A percentile compares a stretch with the other conserved stretches of the same genome.
These are phyloP conservation scores for Ocimum tenuiflorum DNA, from an alignment of 257 asterid species.

Conservation along the genomic window DNA sequence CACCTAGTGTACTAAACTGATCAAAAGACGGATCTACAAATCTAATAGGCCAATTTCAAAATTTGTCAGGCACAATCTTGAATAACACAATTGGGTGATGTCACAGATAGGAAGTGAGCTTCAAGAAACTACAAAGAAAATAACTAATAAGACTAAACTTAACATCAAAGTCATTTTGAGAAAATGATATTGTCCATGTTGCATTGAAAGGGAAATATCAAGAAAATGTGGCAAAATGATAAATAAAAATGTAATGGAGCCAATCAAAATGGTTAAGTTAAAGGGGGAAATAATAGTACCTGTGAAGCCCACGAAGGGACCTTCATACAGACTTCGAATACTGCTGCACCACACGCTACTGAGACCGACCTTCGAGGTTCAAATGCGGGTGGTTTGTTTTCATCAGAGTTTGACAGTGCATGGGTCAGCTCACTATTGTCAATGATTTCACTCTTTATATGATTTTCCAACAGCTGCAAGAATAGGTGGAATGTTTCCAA, in stretches of 20 bases:
- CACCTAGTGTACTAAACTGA: background rate
- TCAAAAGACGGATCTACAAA: background rate
- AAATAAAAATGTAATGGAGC: background rate
- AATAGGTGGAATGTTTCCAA: background rate
- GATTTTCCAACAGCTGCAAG: slow-evolving; percentile 77
- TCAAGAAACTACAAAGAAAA: too few relatives aligned
- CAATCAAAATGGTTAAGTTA: background rate
- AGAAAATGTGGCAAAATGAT: too few relatives aligned
- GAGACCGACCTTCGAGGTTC: slow-evolving; percentile 90
- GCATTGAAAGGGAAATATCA: too few relatives aligned
- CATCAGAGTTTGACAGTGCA: slow-evolving; percentile 45
- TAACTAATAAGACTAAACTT: too few relatives aligned
- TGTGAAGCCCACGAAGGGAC: slow-evolving; percentile 97
- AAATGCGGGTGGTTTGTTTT: slow-evolving; percentile 41
- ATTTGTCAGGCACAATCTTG: background rate
- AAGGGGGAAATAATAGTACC: slow-evolving; percentile 34
- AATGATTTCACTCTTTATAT: slow-evolving; percentile 84
- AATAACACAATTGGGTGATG: too few relatives aligned
- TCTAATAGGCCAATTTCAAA: background rate
- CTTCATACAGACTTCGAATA: slow-evolving; percentile 81
- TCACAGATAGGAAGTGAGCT: too few relatives aligned
- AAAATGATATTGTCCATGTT: too few relatives aligned
- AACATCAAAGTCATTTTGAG: too few relatives aligned
- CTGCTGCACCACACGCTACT: slow-evolving; percentile 88
- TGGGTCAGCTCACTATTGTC: slow-evolving; percentile 68